Conservation (phyloP, 2,329 filamentous ascomycete genomes). For the Bipolaris bicolor region DNA sequence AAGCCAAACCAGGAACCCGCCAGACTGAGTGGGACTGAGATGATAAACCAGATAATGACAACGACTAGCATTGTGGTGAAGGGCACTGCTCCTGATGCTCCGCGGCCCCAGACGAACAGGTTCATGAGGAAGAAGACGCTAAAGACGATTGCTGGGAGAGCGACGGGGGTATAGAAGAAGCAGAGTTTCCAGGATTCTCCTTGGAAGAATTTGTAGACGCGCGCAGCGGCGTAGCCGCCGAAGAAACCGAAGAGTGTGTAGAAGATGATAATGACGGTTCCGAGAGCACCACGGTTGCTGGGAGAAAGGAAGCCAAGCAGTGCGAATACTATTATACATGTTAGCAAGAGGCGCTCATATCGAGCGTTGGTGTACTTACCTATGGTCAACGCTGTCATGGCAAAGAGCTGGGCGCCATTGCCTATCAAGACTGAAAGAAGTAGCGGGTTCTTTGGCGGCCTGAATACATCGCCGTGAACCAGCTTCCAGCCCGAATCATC, state of each 20-base stretch:
- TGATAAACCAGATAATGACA: slow-evolving; percentile 93
- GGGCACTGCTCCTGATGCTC: slow-evolving; percentile 90
- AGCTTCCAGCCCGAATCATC: slow-evolving; percentile 99
- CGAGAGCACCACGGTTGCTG: slow-evolving; percentile 91
- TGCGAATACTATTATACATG: slow-evolving; percentile 67
- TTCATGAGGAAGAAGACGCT: slow-evolving; percentile 89
- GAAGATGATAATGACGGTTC: slow-evolving; percentile 89
- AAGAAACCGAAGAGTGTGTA: slow-evolving; percentile 93
- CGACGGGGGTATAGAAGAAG: slow-evolving; percentile 82
- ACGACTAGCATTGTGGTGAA: slow-evolving; percentile 97
- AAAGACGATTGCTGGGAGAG: slow-evolving; percentile 89
- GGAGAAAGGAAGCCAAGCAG: slow-evolving; percentile 94
- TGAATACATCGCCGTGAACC: slow-evolving; percentile 96
- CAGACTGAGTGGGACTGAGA: slow-evolving; percentile 89
- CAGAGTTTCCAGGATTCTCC: slow-evolving; percentile 95
- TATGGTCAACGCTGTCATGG: slow-evolving; percentile 96
- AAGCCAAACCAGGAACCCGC: slow-evolving; percentile 94
- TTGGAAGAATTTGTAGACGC: slow-evolving; percentile 92
- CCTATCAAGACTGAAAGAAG: slow-evolving; percentile 87
- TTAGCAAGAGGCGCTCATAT: slow-evolving; percentile 12
- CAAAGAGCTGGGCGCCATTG: slow-evolving; percentile 94
- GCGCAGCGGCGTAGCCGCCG: slow-evolving; percentile 85
- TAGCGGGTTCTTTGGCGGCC: slow-evolving; percentile 80
- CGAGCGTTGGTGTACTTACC: slow-evolving; percentile 45
- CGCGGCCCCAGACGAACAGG: slow-evolving; percentile 93